Evolutionary conservation across 306 rosid species (phyloP).

Genomic region (Luffa aegyptiaca): DNA sequence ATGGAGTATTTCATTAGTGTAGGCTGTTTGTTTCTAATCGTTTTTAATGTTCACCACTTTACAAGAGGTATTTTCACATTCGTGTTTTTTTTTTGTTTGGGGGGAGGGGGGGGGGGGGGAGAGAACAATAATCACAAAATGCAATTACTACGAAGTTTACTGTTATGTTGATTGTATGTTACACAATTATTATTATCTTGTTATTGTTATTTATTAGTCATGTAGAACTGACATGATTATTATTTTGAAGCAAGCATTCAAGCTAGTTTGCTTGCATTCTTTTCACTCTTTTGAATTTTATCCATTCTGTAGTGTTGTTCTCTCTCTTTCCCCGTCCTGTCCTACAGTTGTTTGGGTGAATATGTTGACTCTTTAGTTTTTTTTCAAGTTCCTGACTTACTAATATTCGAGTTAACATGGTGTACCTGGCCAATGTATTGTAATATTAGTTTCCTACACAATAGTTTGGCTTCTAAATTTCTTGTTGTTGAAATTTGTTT

Average conservation of each 20-base stretch:
- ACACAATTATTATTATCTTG: neutral
- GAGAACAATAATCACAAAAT: neutral
- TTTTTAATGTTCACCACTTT: too few relatives aligned
- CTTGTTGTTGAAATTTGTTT: slow-evolving; percentile 12
- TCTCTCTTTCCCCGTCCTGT: neutral
- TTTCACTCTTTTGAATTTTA: neutral
- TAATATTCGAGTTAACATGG: neutral
- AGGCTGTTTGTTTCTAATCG: too few relatives aligned
- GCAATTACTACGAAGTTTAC: neutral
- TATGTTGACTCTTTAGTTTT: neutral
- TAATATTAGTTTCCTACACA: neutral
- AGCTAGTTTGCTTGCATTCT: neutral
- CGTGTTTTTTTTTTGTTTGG: too few relatives aligned
- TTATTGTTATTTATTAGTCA: neutral
- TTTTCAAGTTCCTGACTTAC: neutral
- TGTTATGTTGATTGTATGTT: neutral
- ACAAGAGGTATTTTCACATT: too few relatives aligned
- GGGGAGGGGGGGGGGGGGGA: too few relatives aligned
- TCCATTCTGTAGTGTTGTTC: neutral
- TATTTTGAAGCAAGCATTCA: neutral
- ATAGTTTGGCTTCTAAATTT: neutral
- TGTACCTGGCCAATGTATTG: neutral
- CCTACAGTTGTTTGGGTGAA: neutral
- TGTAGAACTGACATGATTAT: neutral
- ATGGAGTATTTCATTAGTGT: too few relatives aligned